Percentiles rank a stretch among this genome's conserved stretches.
These are phyloP conservation scores for Populus davidiana DNA, from an alignment of 345 rosid genomes.

Conservation along the genomic window DNA sequence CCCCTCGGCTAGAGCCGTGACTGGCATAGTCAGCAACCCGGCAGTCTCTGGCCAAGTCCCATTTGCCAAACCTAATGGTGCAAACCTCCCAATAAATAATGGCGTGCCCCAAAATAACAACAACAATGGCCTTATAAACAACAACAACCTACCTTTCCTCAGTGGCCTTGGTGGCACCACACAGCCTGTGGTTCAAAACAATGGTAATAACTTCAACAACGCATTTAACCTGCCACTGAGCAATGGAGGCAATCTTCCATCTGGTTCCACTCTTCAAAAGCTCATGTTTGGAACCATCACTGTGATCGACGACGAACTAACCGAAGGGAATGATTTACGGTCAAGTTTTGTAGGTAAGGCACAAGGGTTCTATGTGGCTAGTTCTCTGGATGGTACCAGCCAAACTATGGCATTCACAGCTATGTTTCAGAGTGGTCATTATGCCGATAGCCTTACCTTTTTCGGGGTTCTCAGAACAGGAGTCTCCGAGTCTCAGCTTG, in stretches of 20 bases:
- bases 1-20: conserved; percentile 69
- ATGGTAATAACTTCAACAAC: conserved; percentile 45
- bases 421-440: conserved; percentile 70
- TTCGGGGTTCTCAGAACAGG: conserved; percentile 73
- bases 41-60: conserved; percentile 72
- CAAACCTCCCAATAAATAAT: conserved; percentile 61
- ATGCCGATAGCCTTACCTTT: conserved; percentile 68
- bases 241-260: conserved; percentile 52
- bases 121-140: conserved; percentile 63
- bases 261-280: conserved; percentile 49
- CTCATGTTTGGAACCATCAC: conserved; percentile 88
- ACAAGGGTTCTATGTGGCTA: conserved; percentile 76
- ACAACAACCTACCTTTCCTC: conserved; percentile 81
- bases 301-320: conserved; percentile 72
- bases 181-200: conserved; percentile 45
- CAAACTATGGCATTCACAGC: conserved; percentile 78
- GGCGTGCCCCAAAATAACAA: conserved; percentile 61
- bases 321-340: conserved; percentile 63
- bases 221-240: conserved; percentile 38
- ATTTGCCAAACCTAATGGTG: conserved; percentile 80
- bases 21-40: conserved; percentile 64
- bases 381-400: conserved; percentile 73
- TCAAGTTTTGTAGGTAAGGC: conserved; percentile 75
- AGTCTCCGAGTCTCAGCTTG: conserved; percentile 71
- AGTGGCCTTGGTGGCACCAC: conserved; percentile 71